Conservation (phyloP, 2,329 filamentous ascomycete genomes). For the Teratosphaeria pseudoeucalypti region DNA sequence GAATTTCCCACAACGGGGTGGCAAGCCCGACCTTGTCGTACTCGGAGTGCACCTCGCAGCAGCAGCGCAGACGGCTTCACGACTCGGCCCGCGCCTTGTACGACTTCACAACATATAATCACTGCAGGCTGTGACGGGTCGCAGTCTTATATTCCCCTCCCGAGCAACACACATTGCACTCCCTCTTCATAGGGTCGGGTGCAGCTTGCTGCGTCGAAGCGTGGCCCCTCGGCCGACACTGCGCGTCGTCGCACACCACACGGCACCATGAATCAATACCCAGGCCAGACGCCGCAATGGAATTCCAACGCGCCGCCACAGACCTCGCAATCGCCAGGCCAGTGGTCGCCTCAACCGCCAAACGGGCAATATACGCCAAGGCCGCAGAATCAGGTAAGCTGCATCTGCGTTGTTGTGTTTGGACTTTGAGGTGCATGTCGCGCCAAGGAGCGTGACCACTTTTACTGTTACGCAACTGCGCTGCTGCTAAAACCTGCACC, state of each 20-base stretch:
- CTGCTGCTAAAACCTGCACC: conserved; percentile 8
- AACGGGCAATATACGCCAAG: conserved; percentile 25
- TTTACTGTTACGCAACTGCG: conserved; percentile 17
- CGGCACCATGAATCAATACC: conserved; percentile 12
- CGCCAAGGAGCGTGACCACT: conserved; percentile 19
- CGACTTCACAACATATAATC: conserved; percentile 2
- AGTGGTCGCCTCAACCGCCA: conserved; percentile 23
- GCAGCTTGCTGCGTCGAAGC: background rate
- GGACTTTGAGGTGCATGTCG: conserved; percentile 1
- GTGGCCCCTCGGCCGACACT: background rate
- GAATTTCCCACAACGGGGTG: background rate
- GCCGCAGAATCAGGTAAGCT: conserved; percentile 21
- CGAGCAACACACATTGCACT: background rate
- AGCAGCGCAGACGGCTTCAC: conserved; percentile 1
- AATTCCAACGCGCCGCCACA: conserved; percentile 12
- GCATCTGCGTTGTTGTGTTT: conserved; percentile 4
- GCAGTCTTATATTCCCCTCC: background rate
- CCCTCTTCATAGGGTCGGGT: background rate
- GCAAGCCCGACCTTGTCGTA: background rate
- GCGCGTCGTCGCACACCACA: background rate
- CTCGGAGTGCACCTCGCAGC: background rate
- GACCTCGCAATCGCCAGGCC: conserved; percentile 8
- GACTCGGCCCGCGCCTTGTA: conserved; percentile 9
- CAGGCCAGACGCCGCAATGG: conserved; percentile 11
- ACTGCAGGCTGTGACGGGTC: background rate